Evolutionary conservation across 768 basidiomycete species (phyloP), one percentile per base, ranked within the genome.

Genomic region (Tricholoma sp.): DNA sequence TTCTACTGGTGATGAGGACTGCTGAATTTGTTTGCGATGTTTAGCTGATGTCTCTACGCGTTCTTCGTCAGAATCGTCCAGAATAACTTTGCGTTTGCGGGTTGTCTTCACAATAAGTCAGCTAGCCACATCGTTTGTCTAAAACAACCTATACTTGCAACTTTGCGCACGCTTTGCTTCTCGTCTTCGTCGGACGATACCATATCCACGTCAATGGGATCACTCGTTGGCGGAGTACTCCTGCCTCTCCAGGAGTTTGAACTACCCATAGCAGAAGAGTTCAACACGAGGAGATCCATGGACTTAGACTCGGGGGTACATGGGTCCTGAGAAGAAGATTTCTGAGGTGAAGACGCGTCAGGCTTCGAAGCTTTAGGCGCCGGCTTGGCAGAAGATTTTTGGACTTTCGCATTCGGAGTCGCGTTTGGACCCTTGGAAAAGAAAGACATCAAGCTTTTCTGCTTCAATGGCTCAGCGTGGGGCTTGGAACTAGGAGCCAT

Each of bases 201-300:
- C 83, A 89, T 85, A 65, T 91, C 89, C 9, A 91, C 79, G 60
- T 92, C 89, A 55, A 91, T 80, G 29, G 81, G 76, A 59, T 91
- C 88, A 60, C 89, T 91, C 2, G 88, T 88, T 0, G 89, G 89
- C 28, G 90, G 89, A 2, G 88, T 89, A 59, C 76, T 86, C 51
- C 74, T 76, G 17, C 72, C 74, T 18, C 71, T 73, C 20, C 81
- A 81, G 44, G 83, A 86, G 15, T 76, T 63, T 5, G 71, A 68
- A 59, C 70, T 70, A 17, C 64, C 65, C 13, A 74, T 71, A 7
- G 70, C 72, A 17, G 79, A 78, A 7, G 80, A 79, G 54, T 67
- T 71, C 37, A 69, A 54, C 13, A 61, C 63, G 51, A 56, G 65
- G 12, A 65, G 49, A 44, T 74, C 68, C 15, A 58, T 45, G 18